These are phyloP conservation scores for Pestalotiopsis sp. DNA, from an alignment of 2,329 filamentous ascomycete species.

Conservation along the genomic window DNA sequence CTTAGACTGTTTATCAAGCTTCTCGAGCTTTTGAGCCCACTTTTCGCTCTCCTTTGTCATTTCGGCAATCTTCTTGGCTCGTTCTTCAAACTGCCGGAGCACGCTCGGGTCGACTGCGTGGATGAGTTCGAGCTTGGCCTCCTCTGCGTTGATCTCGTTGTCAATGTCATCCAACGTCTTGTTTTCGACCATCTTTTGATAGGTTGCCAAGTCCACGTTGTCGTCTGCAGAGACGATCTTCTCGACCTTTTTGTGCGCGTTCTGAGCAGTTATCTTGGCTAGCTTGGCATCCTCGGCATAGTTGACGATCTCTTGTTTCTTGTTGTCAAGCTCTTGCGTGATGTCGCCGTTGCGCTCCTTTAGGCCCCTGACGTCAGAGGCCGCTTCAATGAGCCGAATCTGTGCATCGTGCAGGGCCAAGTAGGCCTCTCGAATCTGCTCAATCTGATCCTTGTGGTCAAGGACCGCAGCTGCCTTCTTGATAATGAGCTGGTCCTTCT, in stretches of 20 bases:
- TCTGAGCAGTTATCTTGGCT: slow-evolving; percentile 32
- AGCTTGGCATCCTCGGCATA: slow-evolving; percentile 40
- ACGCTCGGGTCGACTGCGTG: slow-evolving; percentile 75
- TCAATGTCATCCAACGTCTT: slow-evolving; percentile 66
- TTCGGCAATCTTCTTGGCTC: slow-evolving; percentile 67
- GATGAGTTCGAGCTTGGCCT: slow-evolving; percentile 76
- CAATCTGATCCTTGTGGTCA: slow-evolving; percentile 58
- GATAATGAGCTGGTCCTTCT: slow-evolving; percentile 56
- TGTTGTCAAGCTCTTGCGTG: slow-evolving; percentile 48
- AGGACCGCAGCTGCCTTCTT: slow-evolving; percentile 56
- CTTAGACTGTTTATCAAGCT: slow-evolving; percentile 58
- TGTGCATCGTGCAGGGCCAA: slow-evolving; percentile 68
- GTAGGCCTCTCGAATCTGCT: slow-evolving; percentile 61
- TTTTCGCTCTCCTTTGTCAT: slow-evolving; percentile 58
- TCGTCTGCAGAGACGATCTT: slow-evolving; percentile 40
- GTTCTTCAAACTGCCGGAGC: slow-evolving; percentile 75
- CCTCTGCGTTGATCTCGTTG: slow-evolving; percentile 71
- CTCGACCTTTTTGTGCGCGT: slow-evolving; percentile 37
- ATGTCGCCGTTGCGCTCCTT: slow-evolving; percentile 64
- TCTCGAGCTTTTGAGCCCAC: slow-evolving; percentile 54
- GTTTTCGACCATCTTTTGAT: slow-evolving; percentile 43
- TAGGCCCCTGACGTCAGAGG: slow-evolving; percentile 76
- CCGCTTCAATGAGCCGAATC: slow-evolving; percentile 73
- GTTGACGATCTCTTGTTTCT: slow-evolving; percentile 38
- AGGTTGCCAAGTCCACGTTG: slow-evolving; percentile 37